Evolutionary conservation across 2,329 filamentous ascomycete genomes (phyloP), one percentile per base, ranked within the genome.

Genomic region (Colletotrichum orbiculare): DNA sequence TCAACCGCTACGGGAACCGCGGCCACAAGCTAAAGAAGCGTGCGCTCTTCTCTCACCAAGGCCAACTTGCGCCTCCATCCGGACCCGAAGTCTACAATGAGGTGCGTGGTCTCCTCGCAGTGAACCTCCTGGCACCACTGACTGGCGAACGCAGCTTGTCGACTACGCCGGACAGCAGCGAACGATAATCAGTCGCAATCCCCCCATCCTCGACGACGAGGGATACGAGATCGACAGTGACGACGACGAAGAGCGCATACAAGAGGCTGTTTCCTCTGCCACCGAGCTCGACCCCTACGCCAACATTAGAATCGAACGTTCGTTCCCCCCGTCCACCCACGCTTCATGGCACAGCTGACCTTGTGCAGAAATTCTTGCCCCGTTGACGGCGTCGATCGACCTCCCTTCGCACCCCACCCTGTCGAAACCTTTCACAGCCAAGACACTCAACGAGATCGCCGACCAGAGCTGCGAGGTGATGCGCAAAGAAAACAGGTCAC

Each of bases 1-100:
- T 93, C 71, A 85, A 89, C 66, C 83, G 86, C 71, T 86, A 86
- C 71, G 90, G 88, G 62, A 94, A 94, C 76, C 89, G 91, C 73
- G 91, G 91, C 67, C 88, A 93, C 77, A 95, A 94, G 75, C 82
- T 95, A 49, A 92, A 94, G 81, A 91, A 88, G 76, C 86, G 88
- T 71, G 89, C 92, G 48, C 85, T 88, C 70, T 92, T 92, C 73
- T 86, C 91, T 49, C 89, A 87, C 71, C 84, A 89, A 72, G 91
- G 91, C 64, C 88, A 90, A 71, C 82, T 94, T 68, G 87, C 90
- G 47, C 85, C 87, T 34, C 85, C 88, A 1, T 85, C 84, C 35
- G 90, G 90, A 3, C 87, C 89, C 47, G 85, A 88, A 70, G 85
- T 87, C 11, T 93, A 93, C 78, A 91, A 87, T 77, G 89, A 91